These are phyloP conservation scores for Wickerhamomyces alni DNA, from an alignment of 805 yeast species.

Conservation along the genomic window DNA sequence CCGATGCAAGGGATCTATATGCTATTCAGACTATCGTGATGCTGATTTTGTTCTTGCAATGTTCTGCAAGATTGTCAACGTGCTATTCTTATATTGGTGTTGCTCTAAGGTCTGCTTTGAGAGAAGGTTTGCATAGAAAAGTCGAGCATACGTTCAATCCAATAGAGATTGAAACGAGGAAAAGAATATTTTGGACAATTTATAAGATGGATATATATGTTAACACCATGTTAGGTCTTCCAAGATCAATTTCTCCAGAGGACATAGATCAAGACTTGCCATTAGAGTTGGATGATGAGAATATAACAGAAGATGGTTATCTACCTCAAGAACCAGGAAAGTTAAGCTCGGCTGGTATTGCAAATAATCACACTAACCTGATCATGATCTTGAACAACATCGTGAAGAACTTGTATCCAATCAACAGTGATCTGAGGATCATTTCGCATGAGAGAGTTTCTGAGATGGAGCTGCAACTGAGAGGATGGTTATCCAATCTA, in stretches of 20 bases:
- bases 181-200: conserved; percentile 83
- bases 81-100: conserved; percentile 90
- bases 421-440: conserved; percentile 32
- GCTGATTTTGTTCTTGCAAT: conserved; percentile 81
- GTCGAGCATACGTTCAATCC: conserved; percentile 59
- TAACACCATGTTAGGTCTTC: conserved; percentile 81
- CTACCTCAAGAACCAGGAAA: conserved; percentile 41
- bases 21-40: conserved; percentile 83
- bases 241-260: conserved; percentile 66
- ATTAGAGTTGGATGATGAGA: conserved; percentile 78
- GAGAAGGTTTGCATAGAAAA: conserved; percentile 79
- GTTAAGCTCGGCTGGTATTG: conserved; percentile 69
- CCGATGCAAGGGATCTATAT: conserved; percentile 76
- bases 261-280: conserved; percentile 89
- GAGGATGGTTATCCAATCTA: conserved; percentile 63
- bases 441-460: conserved; percentile 38
- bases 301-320: conserved; percentile 64
- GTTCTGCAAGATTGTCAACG: conserved; percentile 83
- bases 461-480: conserved; percentile 60
- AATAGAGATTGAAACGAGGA: conserved; percentile 75
- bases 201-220: conserved; percentile 88
- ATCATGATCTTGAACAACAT: conserved; percentile 65
- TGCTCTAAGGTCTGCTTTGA: conserved; percentile 76
- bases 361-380: conserved; percentile 77
- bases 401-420: conserved; percentile 65